phyloP scores from a whole-genome alignment of 75 land plant species.

The Isoetes taiwanensis region DNA sequence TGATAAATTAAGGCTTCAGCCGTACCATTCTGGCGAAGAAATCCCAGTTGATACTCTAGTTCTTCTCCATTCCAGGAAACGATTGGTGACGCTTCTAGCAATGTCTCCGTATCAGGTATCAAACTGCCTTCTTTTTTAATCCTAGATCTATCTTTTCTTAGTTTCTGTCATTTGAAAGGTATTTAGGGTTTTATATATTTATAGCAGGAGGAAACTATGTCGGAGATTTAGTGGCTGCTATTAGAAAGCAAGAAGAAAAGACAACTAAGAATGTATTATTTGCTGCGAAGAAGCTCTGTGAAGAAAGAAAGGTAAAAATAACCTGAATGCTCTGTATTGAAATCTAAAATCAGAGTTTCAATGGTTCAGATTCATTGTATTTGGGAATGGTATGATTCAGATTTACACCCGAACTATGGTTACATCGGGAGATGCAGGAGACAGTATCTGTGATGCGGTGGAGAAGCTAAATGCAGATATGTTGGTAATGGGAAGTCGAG shows the following conservation, averaged over 20 bases:
- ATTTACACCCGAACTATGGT: neutral
- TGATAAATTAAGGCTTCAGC: too few species aligned
- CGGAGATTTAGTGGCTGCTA: conserved; percentile 8
- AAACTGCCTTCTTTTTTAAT: too few species aligned
- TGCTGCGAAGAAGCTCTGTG: neutral
- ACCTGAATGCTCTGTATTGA: neutral
- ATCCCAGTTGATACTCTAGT: too few species aligned
- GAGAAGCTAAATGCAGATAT: neutral
- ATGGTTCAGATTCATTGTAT: neutral
- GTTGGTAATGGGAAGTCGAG: conserved; percentile 6
- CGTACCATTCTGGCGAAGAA: too few species aligned
- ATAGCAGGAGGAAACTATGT: too few species aligned
- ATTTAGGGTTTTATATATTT: too few species aligned
- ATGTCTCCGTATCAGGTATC: too few species aligned
- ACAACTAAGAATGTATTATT: neutral
- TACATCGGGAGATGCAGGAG: neutral
- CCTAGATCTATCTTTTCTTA: too few species aligned
- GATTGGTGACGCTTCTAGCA: too few species aligned
- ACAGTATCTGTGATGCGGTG: conserved; percentile 1
- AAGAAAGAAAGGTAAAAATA: neutral
- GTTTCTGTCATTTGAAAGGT: too few species aligned
- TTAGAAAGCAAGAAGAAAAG: neutral
- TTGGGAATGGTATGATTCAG: neutral
- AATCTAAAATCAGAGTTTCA: neutral
- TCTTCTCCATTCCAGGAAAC: too few species aligned